Evolutionary conservation across 2,329 filamentous ascomycete genomes (phyloP).

Genomic region (Triangularia verruculosa): DNA sequence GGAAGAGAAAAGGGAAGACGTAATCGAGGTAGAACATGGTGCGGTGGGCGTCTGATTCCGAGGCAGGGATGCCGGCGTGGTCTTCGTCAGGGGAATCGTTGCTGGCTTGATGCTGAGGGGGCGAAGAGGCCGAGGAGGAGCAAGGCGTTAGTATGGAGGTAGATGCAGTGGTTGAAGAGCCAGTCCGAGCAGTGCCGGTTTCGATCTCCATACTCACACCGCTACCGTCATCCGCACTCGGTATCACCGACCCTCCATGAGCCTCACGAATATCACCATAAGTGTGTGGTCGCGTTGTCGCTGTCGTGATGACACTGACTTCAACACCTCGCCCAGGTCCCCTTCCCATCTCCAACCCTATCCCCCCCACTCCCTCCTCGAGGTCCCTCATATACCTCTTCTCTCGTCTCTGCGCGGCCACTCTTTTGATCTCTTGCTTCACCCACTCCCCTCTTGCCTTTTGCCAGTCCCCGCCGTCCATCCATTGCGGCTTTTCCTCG

Average conservation of each 20-base stretch:
- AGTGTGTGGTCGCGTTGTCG: background rate
- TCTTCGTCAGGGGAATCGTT: background rate
- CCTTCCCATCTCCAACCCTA: background rate
- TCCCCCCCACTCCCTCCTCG: slow-evolving; percentile 26
- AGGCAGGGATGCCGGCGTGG: slow-evolving; percentile 5
- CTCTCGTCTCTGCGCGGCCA: slow-evolving; percentile 49
- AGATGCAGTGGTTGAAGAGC: background rate
- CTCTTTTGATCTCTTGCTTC: slow-evolving; percentile 57
- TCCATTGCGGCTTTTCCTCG: slow-evolving; percentile 54
- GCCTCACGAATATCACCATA: background rate
- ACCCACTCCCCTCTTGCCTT: slow-evolving; percentile 50
- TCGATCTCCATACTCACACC: background rate
- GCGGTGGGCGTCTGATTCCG: slow-evolving; percentile 34
- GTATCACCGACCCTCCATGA: background rate
- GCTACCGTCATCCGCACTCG: background rate
- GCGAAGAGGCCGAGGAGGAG: background rate
- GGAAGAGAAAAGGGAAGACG: slow-evolving; percentile 60
- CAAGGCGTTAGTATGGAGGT: background rate
- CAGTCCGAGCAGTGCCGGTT: background rate
- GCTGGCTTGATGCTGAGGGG: background rate
- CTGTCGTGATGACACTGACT: background rate
- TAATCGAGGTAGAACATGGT: slow-evolving; percentile 61
- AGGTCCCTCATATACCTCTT: slow-evolving; percentile 46
- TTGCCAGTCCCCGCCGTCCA: slow-evolving; percentile 51
- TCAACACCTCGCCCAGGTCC: background rate